Percentiles rank a stretch among this genome's conserved stretches.
phyloP scores from a whole-genome alignment of 768 basidiomycete genomes.

The Suillus tomentosus region DNA sequence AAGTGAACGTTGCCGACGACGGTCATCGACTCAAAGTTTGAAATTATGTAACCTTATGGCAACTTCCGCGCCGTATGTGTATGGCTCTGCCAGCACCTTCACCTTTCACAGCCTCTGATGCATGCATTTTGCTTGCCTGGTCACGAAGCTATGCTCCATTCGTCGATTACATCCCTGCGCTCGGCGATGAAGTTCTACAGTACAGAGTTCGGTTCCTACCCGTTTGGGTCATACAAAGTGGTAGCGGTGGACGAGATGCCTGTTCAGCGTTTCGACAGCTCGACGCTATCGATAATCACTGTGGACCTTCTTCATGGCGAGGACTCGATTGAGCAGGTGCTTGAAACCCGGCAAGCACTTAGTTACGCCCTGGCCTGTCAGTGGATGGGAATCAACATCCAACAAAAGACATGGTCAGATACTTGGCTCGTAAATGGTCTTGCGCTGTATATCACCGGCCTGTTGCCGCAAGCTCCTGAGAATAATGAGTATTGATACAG shows the following conservation, averaged over 20 bases:
- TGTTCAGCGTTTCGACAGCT: slow-evolving; percentile 78
- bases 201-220: slow-evolving; percentile 93
- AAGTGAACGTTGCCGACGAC: no score
- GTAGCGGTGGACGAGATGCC: slow-evolving; percentile 92
- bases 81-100: no score
- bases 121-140: slow-evolving; percentile 94
- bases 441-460: slow-evolving; percentile 84
- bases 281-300: slow-evolving; percentile 78
- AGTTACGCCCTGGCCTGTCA: slow-evolving; percentile 91
- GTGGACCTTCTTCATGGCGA: slow-evolving; percentile 85
- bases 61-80: no score
- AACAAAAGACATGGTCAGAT: slow-evolving; percentile 91
- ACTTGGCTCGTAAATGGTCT: slow-evolving; percentile 95
- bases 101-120: slow-evolving; percentile 73
- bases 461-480: slow-evolving; percentile 90
- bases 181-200: slow-evolving; percentile 92
- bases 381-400: slow-evolving; percentile 96
- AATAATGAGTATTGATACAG: slow-evolving; percentile 95
- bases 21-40: no score
- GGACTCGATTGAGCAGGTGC: slow-evolving; percentile 89
- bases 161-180: slow-evolving; percentile 78
- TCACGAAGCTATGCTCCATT: slow-evolving; percentile 67
- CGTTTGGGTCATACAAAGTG: slow-evolving; percentile 91
- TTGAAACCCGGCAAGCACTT: slow-evolving; percentile 85
- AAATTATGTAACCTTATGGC: no score